Evolutionary conservation across 257 asterid genomes (phyloP), one percentile per base, ranked within the genome.

Genomic region (Vinca minor): DNA sequence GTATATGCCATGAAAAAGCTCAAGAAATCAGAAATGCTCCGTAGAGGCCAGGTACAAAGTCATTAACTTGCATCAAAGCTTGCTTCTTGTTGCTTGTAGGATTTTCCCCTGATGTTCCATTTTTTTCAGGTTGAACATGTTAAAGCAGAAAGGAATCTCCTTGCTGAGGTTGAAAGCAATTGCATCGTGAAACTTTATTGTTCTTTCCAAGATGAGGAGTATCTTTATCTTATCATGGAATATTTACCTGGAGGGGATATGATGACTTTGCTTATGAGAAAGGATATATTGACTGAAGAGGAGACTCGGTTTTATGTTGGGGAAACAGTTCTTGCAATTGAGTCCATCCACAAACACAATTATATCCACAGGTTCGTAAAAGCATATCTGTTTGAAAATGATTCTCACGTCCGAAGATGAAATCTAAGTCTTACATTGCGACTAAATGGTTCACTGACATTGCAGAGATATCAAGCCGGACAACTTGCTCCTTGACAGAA

Each of bases 171-270:
- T 71, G 98, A 88, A 36, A 88, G 98, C 85, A 88, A 82, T 73
- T 91, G 98, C 86, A 91, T 88, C 35, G 98, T 91, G 71, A 91
- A 91, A 69, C 92, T 91, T 41, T 91, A 86, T 73, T 91, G 96
- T 78, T 91, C 98, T 58, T 91, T 91, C 87, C 98, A 91, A 84
- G 98, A 91, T 62, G 96, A 88, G 65, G 98, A 88, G 84, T 86
- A 83, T 78, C 86, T 91, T 8, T 91, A 91, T 77, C 90, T 91
- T 53, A 85, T 91, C 45, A 91, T 88, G 98, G 98, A 91, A 83
- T 91, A 91, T 75, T 87, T 91, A 60, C 98, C 96, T 64, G 98
- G 98, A 76, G 98, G 98, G 78, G 98, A 91, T 83, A 88, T 91
- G 96, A 91, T 91, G 98, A 91, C 98, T 57, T 82, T 91, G 62